Evolutionary conservation across 2,329 filamentous ascomycete species (phyloP).

Genomic region (Metarhizium guizhouense): DNA sequence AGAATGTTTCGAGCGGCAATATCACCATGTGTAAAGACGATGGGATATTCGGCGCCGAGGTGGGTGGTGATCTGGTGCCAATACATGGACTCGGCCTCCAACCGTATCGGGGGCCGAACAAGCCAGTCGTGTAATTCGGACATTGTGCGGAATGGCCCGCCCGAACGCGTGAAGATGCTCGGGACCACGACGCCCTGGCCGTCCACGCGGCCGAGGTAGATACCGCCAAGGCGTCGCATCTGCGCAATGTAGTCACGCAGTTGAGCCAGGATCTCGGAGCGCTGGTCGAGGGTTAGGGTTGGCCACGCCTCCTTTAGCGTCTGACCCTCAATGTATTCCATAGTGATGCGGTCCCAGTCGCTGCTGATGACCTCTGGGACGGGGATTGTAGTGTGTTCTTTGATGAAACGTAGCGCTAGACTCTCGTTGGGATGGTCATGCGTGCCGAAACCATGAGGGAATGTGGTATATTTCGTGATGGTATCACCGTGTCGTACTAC

Average conservation of each 20-base stretch:
- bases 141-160: slow-evolving; percentile 12
- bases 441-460: slow-evolving; percentile 10
- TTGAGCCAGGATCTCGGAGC: slow-evolving; percentile 10
- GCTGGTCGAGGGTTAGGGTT: slow-evolving; percentile 8
- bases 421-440: slow-evolving; percentile 13
- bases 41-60: slow-evolving; percentile 9
- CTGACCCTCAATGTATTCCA: slow-evolving; percentile 18
- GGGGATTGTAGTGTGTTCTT: slow-evolving; percentile 15
- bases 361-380: slow-evolving; percentile 17
- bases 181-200: slow-evolving; percentile 14
- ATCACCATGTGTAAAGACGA: slow-evolving; percentile 10
- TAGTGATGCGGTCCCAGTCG: slow-evolving; percentile 17
- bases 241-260: slow-evolving; percentile 15
- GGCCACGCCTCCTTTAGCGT: slow-evolving; percentile 16
- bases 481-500: slow-evolving; percentile 11
- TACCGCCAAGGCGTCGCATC: slow-evolving; percentile 11
- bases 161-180: slow-evolving; percentile 13
- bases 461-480: slow-evolving; percentile 14
- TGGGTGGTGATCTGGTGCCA: slow-evolving; percentile 16
- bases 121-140: slow-evolving; percentile 16
- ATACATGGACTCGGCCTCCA: slow-evolving; percentile 9
- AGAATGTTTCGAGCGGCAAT: slow-evolving; percentile 10
- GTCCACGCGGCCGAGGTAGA: slow-evolving; percentile 13
- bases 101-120: slow-evolving; percentile 11
- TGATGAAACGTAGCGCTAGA: slow-evolving; percentile 10